Evolutionary conservation across 805 yeast genomes (phyloP).

Genomic region (Torulaspora delbrueckii): DNA sequence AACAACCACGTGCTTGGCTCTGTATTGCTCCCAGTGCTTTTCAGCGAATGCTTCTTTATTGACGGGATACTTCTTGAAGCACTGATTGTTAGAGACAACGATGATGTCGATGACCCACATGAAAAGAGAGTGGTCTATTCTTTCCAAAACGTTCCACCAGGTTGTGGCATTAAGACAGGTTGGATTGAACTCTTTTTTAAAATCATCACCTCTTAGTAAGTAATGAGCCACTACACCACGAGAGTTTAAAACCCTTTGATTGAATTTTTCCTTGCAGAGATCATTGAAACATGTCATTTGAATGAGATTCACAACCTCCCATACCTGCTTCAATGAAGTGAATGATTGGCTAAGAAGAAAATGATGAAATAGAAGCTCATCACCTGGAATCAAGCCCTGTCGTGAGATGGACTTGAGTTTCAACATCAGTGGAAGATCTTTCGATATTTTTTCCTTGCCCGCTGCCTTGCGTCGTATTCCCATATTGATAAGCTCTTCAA

Average conservation of each 20-base stretch:
- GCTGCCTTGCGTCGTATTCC: constrained; percentile 19
- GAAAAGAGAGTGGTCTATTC: constrained; percentile 32
- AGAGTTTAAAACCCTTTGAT: constrained; percentile 29
- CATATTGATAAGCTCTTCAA: constrained; percentile 19
- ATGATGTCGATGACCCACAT: constrained; percentile 36
- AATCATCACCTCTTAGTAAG: constrained; percentile 30
- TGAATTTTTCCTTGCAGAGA: constrained; percentile 28
- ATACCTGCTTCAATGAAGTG: constrained; percentile 21
- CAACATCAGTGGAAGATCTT: constrained; percentile 29
- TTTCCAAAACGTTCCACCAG: constrained; percentile 32
- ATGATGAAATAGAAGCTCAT: constrained; percentile 35
- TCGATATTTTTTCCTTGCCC: constrained; percentile 15
- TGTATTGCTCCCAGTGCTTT: constrained; percentile 31
- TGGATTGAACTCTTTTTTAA: constrained; percentile 31
- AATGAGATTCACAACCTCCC: constrained; percentile 33
- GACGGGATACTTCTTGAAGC: constrained; percentile 34
- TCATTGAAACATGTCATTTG: constrained; percentile 34
- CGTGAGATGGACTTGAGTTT: constrained; percentile 36
- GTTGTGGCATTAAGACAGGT: constrained; percentile 31
- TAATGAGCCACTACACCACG: constrained; percentile 34
- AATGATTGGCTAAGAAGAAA: constrained; percentile 24
- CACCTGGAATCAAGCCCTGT: constrained; percentile 36
- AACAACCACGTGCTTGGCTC: constrained; percentile 34
- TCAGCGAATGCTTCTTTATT: constrained; percentile 20
- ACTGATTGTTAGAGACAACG: constrained; percentile 33